These are phyloP conservation scores for Phycomyces nitens DNA, from an alignment of 192 early-diverging fungal species.

Conservation along the genomic window DNA sequence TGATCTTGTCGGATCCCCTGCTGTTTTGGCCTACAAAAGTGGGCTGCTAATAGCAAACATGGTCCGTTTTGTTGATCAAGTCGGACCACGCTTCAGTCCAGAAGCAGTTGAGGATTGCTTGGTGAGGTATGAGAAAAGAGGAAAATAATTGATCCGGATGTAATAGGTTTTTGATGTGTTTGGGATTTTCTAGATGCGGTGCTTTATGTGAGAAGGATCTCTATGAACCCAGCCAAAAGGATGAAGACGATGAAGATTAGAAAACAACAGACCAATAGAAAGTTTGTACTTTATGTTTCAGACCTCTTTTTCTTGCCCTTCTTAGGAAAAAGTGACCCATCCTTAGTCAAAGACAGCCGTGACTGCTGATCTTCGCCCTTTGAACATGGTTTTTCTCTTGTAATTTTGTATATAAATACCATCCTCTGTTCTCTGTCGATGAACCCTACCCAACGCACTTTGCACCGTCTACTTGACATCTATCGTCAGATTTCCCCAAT, in stretches of 20 bases:
- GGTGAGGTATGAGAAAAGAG: constrained; percentile 33
- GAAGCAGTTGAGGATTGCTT: constrained; percentile 49
- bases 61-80: constrained; percentile 48
- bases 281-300: no score
- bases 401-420: background rate
- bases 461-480: constrained; percentile 4
- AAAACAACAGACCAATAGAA: background rate
- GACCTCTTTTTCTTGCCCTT: background rate
- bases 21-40: constrained; percentile 52
- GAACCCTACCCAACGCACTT: background rate
- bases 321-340: background rate
- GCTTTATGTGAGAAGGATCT: constrained; percentile 32
- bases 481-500: constrained; percentile 5
- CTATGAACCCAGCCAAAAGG: constrained; percentile 15
- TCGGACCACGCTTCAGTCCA: constrained; percentile 36
- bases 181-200: constrained; percentile 14
- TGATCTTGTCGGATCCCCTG: constrained; percentile 53
- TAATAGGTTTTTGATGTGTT: background rate
- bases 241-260: constrained; percentile 22
- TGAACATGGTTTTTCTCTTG: constrained; percentile 3
- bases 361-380: constrained; percentile 2
- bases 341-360: background rate
- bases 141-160: background rate
- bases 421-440: constrained; percentile 5
- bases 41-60: constrained; percentile 51